phyloP scores from a whole-genome alignment of 176 grass and related monocot genomes.

The Zoysia japonica region DNA sequence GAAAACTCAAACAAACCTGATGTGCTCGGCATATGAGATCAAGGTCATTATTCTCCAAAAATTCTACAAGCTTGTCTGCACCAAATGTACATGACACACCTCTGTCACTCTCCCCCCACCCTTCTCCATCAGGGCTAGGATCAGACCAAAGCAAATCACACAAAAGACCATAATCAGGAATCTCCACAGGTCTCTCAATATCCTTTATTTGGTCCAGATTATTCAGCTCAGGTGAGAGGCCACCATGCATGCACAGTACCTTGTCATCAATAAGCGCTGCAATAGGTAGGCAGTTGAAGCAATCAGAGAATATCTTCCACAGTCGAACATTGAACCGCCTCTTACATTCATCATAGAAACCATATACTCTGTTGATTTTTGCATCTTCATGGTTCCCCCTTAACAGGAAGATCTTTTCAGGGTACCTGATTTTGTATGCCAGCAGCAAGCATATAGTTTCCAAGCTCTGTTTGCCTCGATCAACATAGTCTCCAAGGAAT shows the following conservation, averaged over 20 bases:
- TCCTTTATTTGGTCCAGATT: slow-evolving; percentile 54
- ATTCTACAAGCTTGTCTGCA: slow-evolving; percentile 65
- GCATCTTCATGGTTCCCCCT: slow-evolving; percentile 74
- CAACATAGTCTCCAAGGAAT: slow-evolving; percentile 67
- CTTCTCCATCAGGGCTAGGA: slow-evolving; percentile 53
- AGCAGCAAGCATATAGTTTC: slow-evolving; percentile 59
- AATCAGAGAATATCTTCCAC: slow-evolving; percentile 64
- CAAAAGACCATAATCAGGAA: slow-evolving; percentile 56
- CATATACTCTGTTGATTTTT: slow-evolving; percentile 75
- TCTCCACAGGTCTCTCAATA: slow-evolving; percentile 52
- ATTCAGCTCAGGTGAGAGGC: slow-evolving; percentile 48
- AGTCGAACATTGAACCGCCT: slow-evolving; percentile 71
- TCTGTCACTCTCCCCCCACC: slow-evolving; percentile 53
- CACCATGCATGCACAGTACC: slow-evolving; percentile 60
- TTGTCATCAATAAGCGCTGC: slow-evolving; percentile 53
- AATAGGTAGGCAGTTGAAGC: slow-evolving; percentile 60
- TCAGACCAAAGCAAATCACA: slow-evolving; percentile 64
- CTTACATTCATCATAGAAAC: slow-evolving; percentile 73
- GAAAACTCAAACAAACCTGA: slow-evolving; percentile 49
- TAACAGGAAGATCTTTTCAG: slow-evolving; percentile 60
- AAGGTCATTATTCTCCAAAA: slow-evolving; percentile 72
- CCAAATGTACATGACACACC: slow-evolving; percentile 69
- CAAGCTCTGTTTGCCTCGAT: slow-evolving; percentile 56
- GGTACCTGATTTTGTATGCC: slow-evolving; percentile 59
- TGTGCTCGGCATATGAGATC: slow-evolving; percentile 74